These are phyloP conservation scores for Cordyceps tenuipes DNA, from an alignment of 2,329 filamentous ascomycete genomes.

Conservation along the genomic window DNA sequence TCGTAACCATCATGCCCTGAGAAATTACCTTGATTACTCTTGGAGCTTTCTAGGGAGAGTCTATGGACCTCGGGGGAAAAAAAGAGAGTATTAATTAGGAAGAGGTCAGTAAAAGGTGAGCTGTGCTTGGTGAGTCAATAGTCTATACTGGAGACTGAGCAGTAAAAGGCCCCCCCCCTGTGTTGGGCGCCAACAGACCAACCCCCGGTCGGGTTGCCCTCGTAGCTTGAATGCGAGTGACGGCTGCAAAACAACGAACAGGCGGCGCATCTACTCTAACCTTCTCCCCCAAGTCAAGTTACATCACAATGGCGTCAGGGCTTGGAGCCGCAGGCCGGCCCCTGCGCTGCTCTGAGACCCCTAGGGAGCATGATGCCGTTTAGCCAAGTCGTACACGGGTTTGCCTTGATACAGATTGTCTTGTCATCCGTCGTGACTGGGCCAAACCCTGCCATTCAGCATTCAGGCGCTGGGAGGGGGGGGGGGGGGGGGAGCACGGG, in stretches of 20 bases:
- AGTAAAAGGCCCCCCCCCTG: background rate
- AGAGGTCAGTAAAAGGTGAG: background rate
- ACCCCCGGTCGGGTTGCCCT: background rate
- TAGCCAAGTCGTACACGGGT: background rate
- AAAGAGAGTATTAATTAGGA: background rate
- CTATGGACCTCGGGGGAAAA: background rate
- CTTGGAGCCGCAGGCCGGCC: background rate
- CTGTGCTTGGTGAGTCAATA: background rate
- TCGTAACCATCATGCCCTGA: background rate
- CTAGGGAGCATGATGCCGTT: background rate
- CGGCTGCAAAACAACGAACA: background rate
- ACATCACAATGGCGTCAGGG: background rate
- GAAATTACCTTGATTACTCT: too few relatives aligned
- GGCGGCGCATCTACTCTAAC: background rate
- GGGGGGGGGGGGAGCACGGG: too few relatives aligned
- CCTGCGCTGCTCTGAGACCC: background rate
- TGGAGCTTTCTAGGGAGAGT: background rate
- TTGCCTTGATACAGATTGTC: background rate
- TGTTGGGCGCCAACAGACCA: background rate
- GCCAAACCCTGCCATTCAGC: too few relatives aligned
- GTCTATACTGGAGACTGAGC: background rate
- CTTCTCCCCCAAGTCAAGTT: too few relatives aligned
- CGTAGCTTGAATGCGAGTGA: background rate
- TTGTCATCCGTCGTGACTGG: background rate
- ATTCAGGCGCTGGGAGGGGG: too few relatives aligned